Percentiles rank a stretch among this genome's conserved stretches.
Evolutionary conservation across 2,329 filamentous ascomycete species (phyloP).

Genomic region (Talaromyces albobiverticillius): DNA sequence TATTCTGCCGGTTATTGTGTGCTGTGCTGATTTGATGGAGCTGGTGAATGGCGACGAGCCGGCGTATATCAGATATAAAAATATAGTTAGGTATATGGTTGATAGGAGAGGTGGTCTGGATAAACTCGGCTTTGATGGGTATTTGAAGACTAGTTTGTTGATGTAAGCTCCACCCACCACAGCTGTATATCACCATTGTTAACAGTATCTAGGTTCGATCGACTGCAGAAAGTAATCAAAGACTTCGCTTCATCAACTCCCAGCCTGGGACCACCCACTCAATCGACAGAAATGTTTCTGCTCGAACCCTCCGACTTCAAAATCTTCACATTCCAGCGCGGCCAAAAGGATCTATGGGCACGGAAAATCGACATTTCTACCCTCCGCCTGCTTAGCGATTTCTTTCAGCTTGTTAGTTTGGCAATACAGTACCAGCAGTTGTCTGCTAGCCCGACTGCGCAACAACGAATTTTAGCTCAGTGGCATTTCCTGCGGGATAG

Average conservation of each 20-base stretch:
- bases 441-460: neutral
- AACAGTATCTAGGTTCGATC: neutral
- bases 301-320: slow-evolving; percentile 7
- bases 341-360: neutral
- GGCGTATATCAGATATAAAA: slow-evolving; percentile 15
- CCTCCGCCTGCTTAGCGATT: slow-evolving; percentile 9
- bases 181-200: neutral
- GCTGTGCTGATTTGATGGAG: slow-evolving; percentile 2
- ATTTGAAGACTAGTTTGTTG: slow-evolving; percentile 16
- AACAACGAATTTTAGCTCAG: neutral
- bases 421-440: neutral
- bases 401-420: slow-evolving; percentile 8
- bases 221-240: slow-evolving; percentile 4
- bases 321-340: slow-evolving; percentile 12
- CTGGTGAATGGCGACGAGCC: slow-evolving; percentile 16
- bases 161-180: neutral
- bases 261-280: neutral
- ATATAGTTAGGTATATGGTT: slow-evolving; percentile 11
- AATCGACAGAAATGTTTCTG: neutral
- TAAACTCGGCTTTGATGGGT: slow-evolving; percentile 15
- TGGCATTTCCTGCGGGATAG: slow-evolving; percentile 12
- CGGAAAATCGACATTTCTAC: neutral
- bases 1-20: neutral
- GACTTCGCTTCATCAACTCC: neutral
- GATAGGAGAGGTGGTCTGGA: slow-evolving; percentile 14